Evolutionary conservation across 73 alveolate genomes (phyloP).

Genomic region (Paramecium pentaurelia): DNA sequence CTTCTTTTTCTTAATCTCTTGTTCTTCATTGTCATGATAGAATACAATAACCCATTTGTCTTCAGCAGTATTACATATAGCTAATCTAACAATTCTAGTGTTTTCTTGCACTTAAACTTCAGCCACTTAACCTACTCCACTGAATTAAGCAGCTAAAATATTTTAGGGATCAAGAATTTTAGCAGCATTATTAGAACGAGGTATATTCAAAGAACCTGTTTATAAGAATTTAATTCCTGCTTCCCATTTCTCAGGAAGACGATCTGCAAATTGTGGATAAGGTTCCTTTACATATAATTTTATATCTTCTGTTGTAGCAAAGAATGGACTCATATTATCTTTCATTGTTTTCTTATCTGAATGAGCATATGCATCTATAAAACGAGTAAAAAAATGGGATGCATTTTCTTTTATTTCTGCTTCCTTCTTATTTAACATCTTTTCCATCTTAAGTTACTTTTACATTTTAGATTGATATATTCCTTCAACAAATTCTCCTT

Average conservation of each 20-base stretch:
- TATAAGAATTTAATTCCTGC: constrained; percentile 10
- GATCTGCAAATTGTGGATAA: constrained; percentile 86
- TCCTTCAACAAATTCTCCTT: constrained; percentile 89
- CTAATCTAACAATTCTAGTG: constrained; percentile 53
- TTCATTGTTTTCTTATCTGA: constrained; percentile 90
- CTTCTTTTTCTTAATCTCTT: constrained; percentile 20
- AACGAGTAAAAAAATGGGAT: constrained; percentile 64
- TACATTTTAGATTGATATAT: constrained; percentile 82
- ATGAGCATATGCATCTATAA: constrained; percentile 74
- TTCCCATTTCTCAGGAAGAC: constrained; percentile 85
- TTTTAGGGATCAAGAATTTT: constrained; percentile 45
- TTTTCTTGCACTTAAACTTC: constrained; percentile 17
- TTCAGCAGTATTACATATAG: constrained; percentile 56
- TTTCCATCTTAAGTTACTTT: constrained; percentile 84
- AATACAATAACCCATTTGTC: constrained; percentile 54
- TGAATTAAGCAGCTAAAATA: constrained; percentile 44
- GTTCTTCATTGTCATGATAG: constrained; percentile 50
- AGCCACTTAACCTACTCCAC: constrained; percentile 57
- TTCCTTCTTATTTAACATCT: constrained; percentile 72
- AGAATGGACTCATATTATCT: constrained; percentile 81
- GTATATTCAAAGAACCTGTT: constrained; percentile 17
- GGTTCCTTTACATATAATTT: constrained; percentile 81
- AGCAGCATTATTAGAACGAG: constrained; percentile 33
- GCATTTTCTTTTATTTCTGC: constrained; percentile 70
- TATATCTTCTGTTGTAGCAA: constrained; percentile 76